phyloP scores from a whole-genome alignment of 1,284 basidiomycete species.

The Fomitopsis schrenkii region DNA sequence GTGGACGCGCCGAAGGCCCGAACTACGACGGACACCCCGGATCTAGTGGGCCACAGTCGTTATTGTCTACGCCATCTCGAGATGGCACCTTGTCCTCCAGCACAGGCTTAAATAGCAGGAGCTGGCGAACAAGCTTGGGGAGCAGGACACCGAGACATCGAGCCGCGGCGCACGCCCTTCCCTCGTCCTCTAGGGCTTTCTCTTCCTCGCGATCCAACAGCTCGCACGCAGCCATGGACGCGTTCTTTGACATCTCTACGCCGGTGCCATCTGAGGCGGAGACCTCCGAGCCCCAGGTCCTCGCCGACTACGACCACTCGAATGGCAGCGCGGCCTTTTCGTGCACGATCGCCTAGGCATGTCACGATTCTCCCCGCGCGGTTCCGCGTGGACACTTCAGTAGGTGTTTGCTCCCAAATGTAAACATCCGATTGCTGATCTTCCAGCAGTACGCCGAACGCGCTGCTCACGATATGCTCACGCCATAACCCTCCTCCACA shows the following conservation, averaged over 20 bases:
- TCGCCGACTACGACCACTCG: conserved; percentile 4
- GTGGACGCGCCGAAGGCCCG: too few species aligned
- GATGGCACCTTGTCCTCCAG: not conserved
- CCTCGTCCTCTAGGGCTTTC: not conserved
- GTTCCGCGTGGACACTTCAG: not conserved
- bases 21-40: too few species aligned
- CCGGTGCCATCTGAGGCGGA: conserved; percentile 7
- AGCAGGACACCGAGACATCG: conserved; percentile 1
- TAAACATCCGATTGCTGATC: not conserved
- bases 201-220: not conserved
- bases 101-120: not conserved
- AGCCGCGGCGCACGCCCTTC: not conserved
- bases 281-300: not conserved
- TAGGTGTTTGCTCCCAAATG: not conserved
- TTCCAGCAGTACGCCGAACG: not conserved
- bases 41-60: not conserved
- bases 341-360: conserved; percentile 7
- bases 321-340: not conserved
- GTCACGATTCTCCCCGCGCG: not conserved
- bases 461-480: not conserved
- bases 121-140: not conserved
- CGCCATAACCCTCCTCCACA: not conserved
- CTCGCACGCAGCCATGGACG: conserved; percentile 5
- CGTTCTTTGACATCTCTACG: conserved; percentile 9
- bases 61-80: not conserved